Base-by-base conservation (phyloP, 2,329 filamentous ascomycete genomes). In the Pestalotiopsis sp. region DNA sequence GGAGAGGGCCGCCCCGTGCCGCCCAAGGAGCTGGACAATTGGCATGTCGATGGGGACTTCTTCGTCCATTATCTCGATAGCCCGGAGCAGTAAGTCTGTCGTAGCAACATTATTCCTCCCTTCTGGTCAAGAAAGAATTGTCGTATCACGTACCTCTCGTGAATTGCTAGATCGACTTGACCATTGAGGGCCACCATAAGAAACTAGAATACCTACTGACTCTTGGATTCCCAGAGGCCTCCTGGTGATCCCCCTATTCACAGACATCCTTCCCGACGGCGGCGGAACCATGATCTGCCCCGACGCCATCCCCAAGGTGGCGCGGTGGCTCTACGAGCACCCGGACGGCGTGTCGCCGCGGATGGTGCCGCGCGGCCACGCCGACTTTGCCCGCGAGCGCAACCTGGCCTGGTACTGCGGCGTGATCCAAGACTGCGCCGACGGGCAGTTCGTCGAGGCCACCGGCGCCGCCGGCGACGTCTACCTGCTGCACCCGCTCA, bases 1-100 rank as follows among this genome's bases (percentile, higher is more conserved):
- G 81, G 81, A 62, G 85, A 87, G 69, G 84, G 85, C 4, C 82
- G 82, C 64, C 81, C 84, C 9, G 78, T 85, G 3, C 78, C 83
- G 45, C 89, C 89, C 0, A 81, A 84, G 65, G 83, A 88, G 0
- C 80, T 92, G 25, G 74, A 82, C 7, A 82, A 82, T 25, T 93
- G 91, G 90, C 91, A 92, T 78, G 89, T 91, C 20, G 90, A 92
- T 78, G 90, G 91, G 9, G 90, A 93, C 72, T 92, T 92, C 78
- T 93, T 93, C 76, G 84, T 91, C 4, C 91, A 93, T 80, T 93
- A 90, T 72, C 85, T 93, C 45, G 91, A 93, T 76, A 90, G 87
- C 23, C 88, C 88, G 0, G 91, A 93, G 80, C 91, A 93, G 45
- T 52, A 52, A 1, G 45, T 52, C n/a, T 20, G 2, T 2, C 3